Conservation (phyloP, 163 green algal genomes). For the Chlorella variabilis region DNA sequence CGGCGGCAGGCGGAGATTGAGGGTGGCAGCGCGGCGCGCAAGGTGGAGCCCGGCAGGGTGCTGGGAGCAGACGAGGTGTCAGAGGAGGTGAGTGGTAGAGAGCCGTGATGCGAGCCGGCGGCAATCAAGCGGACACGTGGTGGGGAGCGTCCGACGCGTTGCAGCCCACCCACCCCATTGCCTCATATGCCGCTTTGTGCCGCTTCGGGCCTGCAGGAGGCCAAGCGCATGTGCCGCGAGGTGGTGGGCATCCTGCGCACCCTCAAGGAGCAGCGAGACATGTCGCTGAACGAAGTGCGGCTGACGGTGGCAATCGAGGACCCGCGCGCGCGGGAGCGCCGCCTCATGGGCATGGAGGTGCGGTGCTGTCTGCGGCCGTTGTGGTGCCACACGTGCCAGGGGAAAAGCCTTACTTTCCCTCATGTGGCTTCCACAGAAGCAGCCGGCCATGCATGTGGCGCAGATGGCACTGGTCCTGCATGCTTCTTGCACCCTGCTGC, state of each 20-base stretch:
- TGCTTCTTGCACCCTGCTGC: background rate
- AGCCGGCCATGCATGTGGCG: too few species aligned
- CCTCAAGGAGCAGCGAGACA: constrained; percentile 81
- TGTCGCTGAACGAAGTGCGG: constrained; percentile 81
- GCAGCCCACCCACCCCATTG: background rate
- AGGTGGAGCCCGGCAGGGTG: constrained; percentile 42
- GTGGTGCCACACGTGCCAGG: too few species aligned
- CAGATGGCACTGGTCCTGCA: too few species aligned
- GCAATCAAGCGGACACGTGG: too few species aligned
- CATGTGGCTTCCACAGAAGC: too few species aligned
- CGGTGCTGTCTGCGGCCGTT: too few species aligned
- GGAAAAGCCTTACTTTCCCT: too few species aligned
- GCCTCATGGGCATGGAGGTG: constrained; percentile 76
- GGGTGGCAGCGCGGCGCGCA: constrained; percentile 39
- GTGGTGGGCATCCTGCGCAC: constrained; percentile 73
- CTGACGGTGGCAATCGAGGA: constrained; percentile 88
- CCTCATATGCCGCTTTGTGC: background rate
- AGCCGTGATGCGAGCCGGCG: too few species aligned
- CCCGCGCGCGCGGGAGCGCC: constrained; percentile 60
- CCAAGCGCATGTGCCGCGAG: constrained; percentile 67
- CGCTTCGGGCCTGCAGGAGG: too few species aligned
- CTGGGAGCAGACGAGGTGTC: constrained; percentile 60
- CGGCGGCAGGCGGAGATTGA: constrained; percentile 56
- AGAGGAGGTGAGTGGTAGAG: constrained; percentile 60
- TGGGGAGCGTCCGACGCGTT: too few species aligned